phyloP scores from a whole-genome alignment of 1,284 basidiomycete genomes.

The Apiotrichum sp. region DNA sequence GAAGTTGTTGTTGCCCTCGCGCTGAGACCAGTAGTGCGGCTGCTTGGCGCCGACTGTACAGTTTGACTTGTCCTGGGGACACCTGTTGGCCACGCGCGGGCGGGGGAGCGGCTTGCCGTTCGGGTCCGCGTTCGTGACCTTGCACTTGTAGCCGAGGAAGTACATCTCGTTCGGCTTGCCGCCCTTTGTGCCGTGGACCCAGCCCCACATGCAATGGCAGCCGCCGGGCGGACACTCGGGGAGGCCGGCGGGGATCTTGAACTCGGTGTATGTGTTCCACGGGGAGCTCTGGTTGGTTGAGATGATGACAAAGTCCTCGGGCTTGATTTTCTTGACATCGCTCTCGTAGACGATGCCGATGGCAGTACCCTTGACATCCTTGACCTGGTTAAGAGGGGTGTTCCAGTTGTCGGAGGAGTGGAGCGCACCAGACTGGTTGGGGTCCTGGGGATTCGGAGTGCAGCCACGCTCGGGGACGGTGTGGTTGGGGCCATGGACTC shows the following conservation, averaged over 20 bases:
- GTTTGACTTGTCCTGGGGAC: conserved; percentile 23
- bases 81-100: conserved; percentile 42
- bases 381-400: not conserved
- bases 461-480: not conserved
- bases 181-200: conserved; percentile 50
- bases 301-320: conserved; percentile 65
- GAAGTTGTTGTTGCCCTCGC: conserved; percentile 9
- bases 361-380: conserved; percentile 7
- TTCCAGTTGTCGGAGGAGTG: not conserved
- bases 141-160: conserved; percentile 69
- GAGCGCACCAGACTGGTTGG: not conserved
- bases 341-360: conserved; percentile 58
- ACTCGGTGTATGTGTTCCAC: conserved; percentile 58
- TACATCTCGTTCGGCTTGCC: conserved; percentile 43
- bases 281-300: conserved; percentile 66
- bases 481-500: not conserved
- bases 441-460: not conserved
- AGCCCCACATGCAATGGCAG: conserved; percentile 66
- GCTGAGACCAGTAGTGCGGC: conserved; percentile 7
- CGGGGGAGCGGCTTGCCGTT: conserved; percentile 50
- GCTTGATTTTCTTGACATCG: conserved; percentile 54
- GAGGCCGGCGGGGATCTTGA: conserved; percentile 58
- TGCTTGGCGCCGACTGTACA: conserved; percentile 34
- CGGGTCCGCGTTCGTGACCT: conserved; percentile 50
- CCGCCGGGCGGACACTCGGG: conserved; percentile 61